phyloP scores from a whole-genome alignment of 140 eudicot species.

The Anethum foeniculum region DNA sequence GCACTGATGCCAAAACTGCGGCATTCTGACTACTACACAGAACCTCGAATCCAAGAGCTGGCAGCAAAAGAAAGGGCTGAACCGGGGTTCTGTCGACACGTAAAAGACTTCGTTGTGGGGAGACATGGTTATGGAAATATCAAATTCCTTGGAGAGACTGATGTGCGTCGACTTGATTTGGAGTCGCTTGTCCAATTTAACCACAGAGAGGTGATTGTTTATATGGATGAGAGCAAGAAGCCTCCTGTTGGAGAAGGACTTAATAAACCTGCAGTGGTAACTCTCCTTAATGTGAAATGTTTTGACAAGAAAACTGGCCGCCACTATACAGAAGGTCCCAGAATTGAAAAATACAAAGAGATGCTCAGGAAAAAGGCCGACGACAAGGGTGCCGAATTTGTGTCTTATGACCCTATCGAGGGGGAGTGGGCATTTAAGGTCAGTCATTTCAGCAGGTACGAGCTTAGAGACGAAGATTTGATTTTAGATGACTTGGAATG shows the following conservation, averaged over 20 bases:
- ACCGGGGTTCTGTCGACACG: slow-evolving; percentile 81
- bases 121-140: slow-evolving; percentile 72
- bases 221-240: slow-evolving; percentile 84
- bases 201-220: slow-evolving; percentile 80
- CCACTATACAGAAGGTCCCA: slow-evolving; percentile 62
- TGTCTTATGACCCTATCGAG: slow-evolving; percentile 68
- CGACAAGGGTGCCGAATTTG: slow-evolving; percentile 95
- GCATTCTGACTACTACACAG: slow-evolving; percentile 84
- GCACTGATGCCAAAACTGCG: slow-evolving; percentile 98
- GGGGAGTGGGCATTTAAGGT: slow-evolving; percentile 98
- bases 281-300: slow-evolving; percentile 81
- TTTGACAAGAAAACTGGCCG: slow-evolving; percentile 68
- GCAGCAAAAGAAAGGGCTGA: slow-evolving; percentile 94
- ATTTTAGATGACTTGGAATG: neutral
- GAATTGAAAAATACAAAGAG: slow-evolving; percentile 72
- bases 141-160: slow-evolving; percentile 84
- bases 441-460: slow-evolving; percentile 67
- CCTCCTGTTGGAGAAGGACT: slow-evolving; percentile 96
- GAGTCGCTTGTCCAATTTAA: slow-evolving; percentile 82
- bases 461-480: slow-evolving; percentile 40
- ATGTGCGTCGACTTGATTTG: slow-evolving; percentile 70
- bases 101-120: slow-evolving; percentile 76
- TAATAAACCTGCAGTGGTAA: slow-evolving; percentile 88
- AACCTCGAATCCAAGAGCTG: slow-evolving; percentile 84
- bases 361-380: slow-evolving; percentile 73